These are phyloP conservation scores for Ogataea angusta DNA, from an alignment of 805 yeast genomes.

Conservation along the genomic window DNA sequence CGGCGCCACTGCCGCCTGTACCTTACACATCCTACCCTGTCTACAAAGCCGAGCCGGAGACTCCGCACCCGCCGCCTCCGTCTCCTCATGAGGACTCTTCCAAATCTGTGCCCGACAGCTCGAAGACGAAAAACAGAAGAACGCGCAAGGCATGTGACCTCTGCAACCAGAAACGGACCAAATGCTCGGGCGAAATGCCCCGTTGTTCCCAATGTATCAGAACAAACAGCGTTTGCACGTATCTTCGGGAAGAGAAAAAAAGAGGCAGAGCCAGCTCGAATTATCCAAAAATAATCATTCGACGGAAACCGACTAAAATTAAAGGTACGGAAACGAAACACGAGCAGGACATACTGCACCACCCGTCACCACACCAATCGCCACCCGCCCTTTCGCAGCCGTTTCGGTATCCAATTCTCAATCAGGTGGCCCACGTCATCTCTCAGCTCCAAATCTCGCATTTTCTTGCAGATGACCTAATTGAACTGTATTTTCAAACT, in stretches of 20 bases:
- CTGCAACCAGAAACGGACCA: slow-evolving; percentile 44
- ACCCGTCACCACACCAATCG: background rate
- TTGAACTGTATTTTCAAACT: slow-evolving; percentile 13
- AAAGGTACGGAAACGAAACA: slow-evolving; percentile 6
- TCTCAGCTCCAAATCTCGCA: slow-evolving; percentile 7
- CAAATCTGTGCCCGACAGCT: background rate
- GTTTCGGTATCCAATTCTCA: slow-evolving; percentile 10
- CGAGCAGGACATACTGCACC: background rate
- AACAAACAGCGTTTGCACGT: slow-evolving; percentile 36
- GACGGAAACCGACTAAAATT: slow-evolving; percentile 25
- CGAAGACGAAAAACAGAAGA: slow-evolving; percentile 17
- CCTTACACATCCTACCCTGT: slow-evolving; percentile 5
- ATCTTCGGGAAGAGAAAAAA: slow-evolving; percentile 41
- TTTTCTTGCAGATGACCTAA: slow-evolving; percentile 8
- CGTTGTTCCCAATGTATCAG: slow-evolving; percentile 39
- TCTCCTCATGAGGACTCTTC: slow-evolving; percentile 5
- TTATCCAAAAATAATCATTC: slow-evolving; percentile 34
- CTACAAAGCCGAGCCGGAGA: slow-evolving; percentile 4
- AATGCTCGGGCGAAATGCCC: slow-evolving; percentile 46
- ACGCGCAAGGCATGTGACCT: slow-evolving; percentile 44
- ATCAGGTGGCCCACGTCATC: slow-evolving; percentile 7
- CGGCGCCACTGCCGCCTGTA: slow-evolving; percentile 1
- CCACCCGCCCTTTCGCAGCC: background rate
- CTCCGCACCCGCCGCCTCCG: background rate
- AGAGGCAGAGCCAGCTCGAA: slow-evolving; percentile 45